phyloP scores from a whole-genome alignment of 495 filamentous ascomycete species.

The Penicillium goetzii region DNA sequence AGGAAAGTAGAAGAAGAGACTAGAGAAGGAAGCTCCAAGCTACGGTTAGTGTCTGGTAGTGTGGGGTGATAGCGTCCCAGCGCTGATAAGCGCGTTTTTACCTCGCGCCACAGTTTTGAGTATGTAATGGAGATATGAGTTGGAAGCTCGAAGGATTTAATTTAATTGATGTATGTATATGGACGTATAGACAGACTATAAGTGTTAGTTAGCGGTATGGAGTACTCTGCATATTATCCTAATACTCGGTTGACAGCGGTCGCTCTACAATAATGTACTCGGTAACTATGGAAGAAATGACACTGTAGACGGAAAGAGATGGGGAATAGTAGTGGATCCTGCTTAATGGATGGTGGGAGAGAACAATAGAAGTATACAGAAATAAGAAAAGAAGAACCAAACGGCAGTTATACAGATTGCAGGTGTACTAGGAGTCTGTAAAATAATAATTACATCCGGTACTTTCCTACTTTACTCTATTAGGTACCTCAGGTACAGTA shows the following conservation, averaged over 20 bases:
- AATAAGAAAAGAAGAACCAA: neutral
- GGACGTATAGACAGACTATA: neutral
- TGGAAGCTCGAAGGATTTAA: neutral
- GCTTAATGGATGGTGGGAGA: too few relatives aligned
- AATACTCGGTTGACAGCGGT: neutral
- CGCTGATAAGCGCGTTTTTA: slow-evolving; percentile 17
- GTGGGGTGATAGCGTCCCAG: slow-evolving; percentile 16
- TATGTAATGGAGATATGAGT: slow-evolving; percentile 6
- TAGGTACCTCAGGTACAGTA: neutral
- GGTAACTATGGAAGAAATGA: neutral
- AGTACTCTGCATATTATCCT: neutral
- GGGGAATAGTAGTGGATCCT: neutral
- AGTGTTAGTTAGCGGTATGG: neutral
- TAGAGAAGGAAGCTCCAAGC: slow-evolving; percentile 11
- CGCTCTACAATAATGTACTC: neutral
- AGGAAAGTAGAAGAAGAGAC: neutral
- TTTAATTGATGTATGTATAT: neutral
- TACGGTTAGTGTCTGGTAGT: slow-evolving; percentile 10
- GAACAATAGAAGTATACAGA: neutral
- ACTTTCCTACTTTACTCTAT: neutral
- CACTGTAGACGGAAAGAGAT: neutral
- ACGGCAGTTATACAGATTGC: neutral
- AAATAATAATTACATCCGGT: neutral
- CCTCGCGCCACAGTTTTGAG: slow-evolving; percentile 9
- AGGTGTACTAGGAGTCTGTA: neutral